Evolutionary conservation across 2,329 filamentous ascomycete genomes (phyloP), one percentile per base, ranked within the genome.

Genomic region (Sporothrix pseudoabietina): DNA sequence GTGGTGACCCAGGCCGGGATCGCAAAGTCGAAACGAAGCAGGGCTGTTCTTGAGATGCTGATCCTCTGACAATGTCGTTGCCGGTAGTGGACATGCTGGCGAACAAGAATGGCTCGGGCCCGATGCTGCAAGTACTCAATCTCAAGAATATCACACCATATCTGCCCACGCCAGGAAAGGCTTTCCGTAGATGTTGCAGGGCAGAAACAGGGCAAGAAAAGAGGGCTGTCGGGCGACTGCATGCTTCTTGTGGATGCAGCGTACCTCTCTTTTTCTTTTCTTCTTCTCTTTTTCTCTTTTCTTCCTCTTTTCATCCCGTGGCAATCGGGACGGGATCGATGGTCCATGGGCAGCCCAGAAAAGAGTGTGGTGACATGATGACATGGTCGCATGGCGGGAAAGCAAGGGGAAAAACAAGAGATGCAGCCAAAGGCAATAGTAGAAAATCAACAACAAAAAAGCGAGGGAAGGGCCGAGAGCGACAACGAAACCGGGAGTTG

Each of bases 281-380:
- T 47, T 22, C 32, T 4, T 19, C 16, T 32, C 26, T 32, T 10
- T 12, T 7, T 55, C 10, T 47, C 26, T 12, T 14, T 26, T 55
- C 12, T 16, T 54, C n/a, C 22, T 6, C 19, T 35, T 22, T 49
- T 39, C 30, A 32, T 30, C 68, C 52, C 35, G 68, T 39, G 52
- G 47, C 66, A 22, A 57, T 70, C 52, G 68, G 66, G 52, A 57
- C 47, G 66, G 32, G 65, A 68, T 68, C 26, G 44, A 47, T 66
- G 49, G 47, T 52, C 32, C 30, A 52, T 30, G 16, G 44, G 30
- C 44, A 69, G 32, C 19, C 52, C 22, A 26, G n/a, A 55, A 10
- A n/a, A 8, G 9, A 12, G 9, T 12, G 57, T 10, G 35, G 35
- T 8, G 35, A 57, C 49, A 41, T 4, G 52, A 6, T 12, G 44